Base-by-base conservation (phyloP, 2,329 filamentous ascomycete genomes). In the Sporothrix curviconia region DNA sequence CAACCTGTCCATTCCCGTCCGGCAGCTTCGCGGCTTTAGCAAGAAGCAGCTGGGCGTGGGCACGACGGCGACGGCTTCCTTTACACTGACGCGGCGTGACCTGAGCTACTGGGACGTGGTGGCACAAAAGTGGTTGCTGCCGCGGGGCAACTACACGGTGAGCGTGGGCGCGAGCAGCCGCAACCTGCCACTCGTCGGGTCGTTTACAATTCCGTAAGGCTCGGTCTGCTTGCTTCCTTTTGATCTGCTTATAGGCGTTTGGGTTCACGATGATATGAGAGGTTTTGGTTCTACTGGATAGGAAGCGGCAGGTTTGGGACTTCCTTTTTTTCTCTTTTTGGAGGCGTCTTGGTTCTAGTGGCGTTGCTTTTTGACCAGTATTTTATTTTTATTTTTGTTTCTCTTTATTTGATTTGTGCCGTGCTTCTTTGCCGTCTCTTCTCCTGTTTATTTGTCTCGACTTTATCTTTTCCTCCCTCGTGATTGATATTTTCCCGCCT, bases 21-120 rank as follows among this genome's bases (percentile, higher is more conserved):
- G 77, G 40, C 83, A 87, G 66, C 73, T 89, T n/a, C 75, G 85
- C 7, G 84, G 85, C 7, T 88, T 88, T 59, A 80, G 81, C 54
- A 88, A 88, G 72, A 72, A 77, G 0, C 72, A 71, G 15, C 61
- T 87, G 73, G 37, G 49, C 58, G 11, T 75, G 76, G 0, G 67
- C 75, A 57, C 74, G 69, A 37, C 47, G 17, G 69, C 70, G 15
- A 75, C 70, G 0, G 70, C 84, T 0, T 68, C 64, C 0, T 80
- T 88, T 57, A 66, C 72, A 25, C 66, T 89, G 39, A 86, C 77
- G 17, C 75, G 85, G 40, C 78, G 84, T 59, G 85, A 89, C 64
- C 65, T 89, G 50, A 87, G 84, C 67, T 74, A 82, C 25, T 89
- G 85, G 86, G 82, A 87, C 65, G 75, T 79, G 4, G 70, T 67